These are phyloP conservation scores for Theileria annulata DNA, from an alignment of 169 alveolate genomes.

Conservation along the genomic window DNA sequence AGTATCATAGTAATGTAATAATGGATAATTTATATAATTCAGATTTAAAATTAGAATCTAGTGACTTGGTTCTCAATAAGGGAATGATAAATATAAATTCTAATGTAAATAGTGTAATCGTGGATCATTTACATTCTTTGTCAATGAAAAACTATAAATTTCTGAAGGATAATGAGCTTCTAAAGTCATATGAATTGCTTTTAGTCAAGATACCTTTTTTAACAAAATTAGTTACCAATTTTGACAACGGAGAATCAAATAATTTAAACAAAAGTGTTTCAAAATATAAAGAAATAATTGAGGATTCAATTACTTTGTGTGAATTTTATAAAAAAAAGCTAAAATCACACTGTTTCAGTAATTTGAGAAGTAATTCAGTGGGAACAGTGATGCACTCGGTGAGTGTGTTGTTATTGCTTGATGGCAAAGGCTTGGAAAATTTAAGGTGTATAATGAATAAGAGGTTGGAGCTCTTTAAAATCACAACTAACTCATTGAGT, in stretches of 20 bases:
- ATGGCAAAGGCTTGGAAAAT: conserved; percentile 15
- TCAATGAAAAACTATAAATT: conserved; percentile 49
- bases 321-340: conserved; percentile 34
- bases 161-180: conserved; percentile 33
- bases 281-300: not conserved
- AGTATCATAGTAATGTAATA: conserved; percentile 9
- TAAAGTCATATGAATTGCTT: conserved; percentile 47
- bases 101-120: not conserved
- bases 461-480: conserved; percentile 12
- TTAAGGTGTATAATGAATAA: not conserved
- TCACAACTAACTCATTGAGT: not conserved
- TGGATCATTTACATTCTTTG: not conserved
- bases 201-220: conserved; percentile 25
- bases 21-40: not conserved
- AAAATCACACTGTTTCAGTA: conserved; percentile 31
- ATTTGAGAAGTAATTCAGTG: conserved; percentile 32
- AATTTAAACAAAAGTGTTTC: not conserved
- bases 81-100: not conserved
- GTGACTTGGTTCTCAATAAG: not conserved
- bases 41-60: not conserved
- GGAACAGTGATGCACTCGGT: conserved; percentile 37
- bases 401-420: not conserved
- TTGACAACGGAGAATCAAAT: conserved; percentile 10
- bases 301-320: conserved; percentile 7
- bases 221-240: conserved; percentile 2